Percentiles rank a stretch among this genome's conserved stretches.
These are phyloP conservation scores for Calonectria pteridis DNA, from an alignment of 2,329 filamentous ascomycete genomes.

Conservation along the genomic window DNA sequence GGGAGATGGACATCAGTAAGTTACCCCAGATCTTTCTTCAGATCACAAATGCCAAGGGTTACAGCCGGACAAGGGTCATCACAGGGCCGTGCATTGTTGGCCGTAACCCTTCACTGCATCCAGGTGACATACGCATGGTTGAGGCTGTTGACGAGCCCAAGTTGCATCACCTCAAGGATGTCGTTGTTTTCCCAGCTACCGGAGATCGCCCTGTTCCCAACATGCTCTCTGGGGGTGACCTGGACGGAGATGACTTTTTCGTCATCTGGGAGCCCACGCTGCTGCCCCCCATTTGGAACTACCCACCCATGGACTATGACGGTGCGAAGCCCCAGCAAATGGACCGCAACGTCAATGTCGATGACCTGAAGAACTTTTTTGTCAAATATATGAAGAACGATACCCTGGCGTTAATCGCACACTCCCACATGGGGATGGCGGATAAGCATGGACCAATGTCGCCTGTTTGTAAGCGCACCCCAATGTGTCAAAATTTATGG, in stretches of 20 bases:
- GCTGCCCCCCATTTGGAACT: constrained; percentile 77
- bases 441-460: constrained; percentile 78
- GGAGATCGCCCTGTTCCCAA: constrained; percentile 88
- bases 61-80: constrained; percentile 72
- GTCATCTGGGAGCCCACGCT: constrained; percentile 89
- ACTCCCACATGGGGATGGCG: constrained; percentile 82
- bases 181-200: constrained; percentile 86
- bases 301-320: constrained; percentile 82
- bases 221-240: constrained; percentile 96
- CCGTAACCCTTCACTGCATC: constrained; percentile 93
- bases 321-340: constrained; percentile 68
- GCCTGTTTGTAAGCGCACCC: constrained; percentile 71
- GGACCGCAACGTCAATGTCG: constrained; percentile 73
- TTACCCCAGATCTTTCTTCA: constrained; percentile 93
- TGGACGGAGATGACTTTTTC: constrained; percentile 96
- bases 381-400: constrained; percentile 95
- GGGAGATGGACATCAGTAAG: constrained; percentile 59
- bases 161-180: constrained; percentile 84
- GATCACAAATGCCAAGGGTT: constrained; percentile 70
- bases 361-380: constrained; percentile 87
- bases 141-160: constrained; percentile 80
- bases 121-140: constrained; percentile 91
- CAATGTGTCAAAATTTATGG: not conserved
- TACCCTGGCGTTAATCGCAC: constrained; percentile 81
- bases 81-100: constrained; percentile 85